phyloP scores from a whole-genome alignment of 2,329 filamentous ascomycete species.

The Alternaria solani region DNA sequence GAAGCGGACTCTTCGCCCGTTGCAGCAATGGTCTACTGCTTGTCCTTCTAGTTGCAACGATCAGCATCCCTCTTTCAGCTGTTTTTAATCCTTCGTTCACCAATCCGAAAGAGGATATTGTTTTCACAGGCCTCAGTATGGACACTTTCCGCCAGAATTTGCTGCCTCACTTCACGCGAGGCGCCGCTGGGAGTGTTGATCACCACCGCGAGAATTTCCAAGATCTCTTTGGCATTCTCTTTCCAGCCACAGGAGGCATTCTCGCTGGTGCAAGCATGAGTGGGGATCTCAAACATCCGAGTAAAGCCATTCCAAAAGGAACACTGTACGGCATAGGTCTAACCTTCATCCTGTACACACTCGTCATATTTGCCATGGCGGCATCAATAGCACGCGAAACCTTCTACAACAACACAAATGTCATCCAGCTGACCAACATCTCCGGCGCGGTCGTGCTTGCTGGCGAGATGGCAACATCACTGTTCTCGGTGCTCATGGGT shows the following conservation, averaged over 20 bases:
- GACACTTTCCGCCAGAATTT: slow-evolving; percentile 78
- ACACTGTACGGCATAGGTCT: slow-evolving; percentile 79
- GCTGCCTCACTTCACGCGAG: slow-evolving; percentile 69
- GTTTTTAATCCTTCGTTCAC: slow-evolving; percentile 73
- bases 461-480: slow-evolving; percentile 81
- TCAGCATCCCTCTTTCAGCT: slow-evolving; percentile 84
- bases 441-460: slow-evolving; percentile 77
- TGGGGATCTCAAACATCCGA: slow-evolving; percentile 82
- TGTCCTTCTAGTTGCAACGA: slow-evolving; percentile 74
- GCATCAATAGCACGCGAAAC: slow-evolving; percentile 77
- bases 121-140: slow-evolving; percentile 80
- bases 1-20: slow-evolving; percentile 80
- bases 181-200: slow-evolving; percentile 68
- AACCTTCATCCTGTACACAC: slow-evolving; percentile 77
- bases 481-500: slow-evolving; percentile 88
- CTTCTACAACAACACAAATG: slow-evolving; percentile 76
- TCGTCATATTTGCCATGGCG: slow-evolving; percentile 81
- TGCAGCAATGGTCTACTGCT: slow-evolving; percentile 79
- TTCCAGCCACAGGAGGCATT: slow-evolving; percentile 72
- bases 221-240: slow-evolving; percentile 84
- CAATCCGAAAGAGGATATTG: slow-evolving; percentile 67
- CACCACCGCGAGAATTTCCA: slow-evolving; percentile 75
- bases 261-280: slow-evolving; percentile 87
- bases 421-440: slow-evolving; percentile 83
- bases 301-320: slow-evolving; percentile 84